Conservation (phyloP, 2,329 filamentous ascomycete genomes). For the Penicillium capsulatum region DNA sequence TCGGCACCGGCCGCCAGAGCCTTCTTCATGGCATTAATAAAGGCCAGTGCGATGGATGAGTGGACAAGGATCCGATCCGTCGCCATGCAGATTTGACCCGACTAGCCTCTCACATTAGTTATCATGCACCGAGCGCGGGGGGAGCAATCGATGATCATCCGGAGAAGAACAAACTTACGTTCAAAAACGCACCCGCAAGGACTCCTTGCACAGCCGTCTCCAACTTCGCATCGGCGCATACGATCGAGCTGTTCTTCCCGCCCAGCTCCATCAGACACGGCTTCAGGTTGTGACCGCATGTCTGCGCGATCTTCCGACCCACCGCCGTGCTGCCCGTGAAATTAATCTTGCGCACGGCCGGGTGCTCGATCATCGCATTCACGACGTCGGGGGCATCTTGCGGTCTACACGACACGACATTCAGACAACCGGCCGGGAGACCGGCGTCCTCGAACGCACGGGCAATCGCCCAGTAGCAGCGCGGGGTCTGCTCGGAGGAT, state of each 20-base stretch:
- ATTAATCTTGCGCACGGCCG: conserved; percentile 65
- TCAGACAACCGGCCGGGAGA: conserved; percentile 68
- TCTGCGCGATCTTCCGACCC: conserved; percentile 63
- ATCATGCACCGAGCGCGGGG: background rate
- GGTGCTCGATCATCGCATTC: conserved; percentile 60
- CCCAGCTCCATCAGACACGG: conserved; percentile 75
- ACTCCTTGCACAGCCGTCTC: conserved; percentile 51
- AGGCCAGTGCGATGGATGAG: conserved; percentile 49
- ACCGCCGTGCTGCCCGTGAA: conserved; percentile 70
- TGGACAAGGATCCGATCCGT: conserved; percentile 69
- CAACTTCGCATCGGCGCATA: conserved; percentile 73
- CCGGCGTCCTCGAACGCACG: conserved; percentile 66
- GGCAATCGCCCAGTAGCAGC: conserved; percentile 58
- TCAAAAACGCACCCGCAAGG: conserved; percentile 32
- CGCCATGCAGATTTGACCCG: conserved; percentile 78
- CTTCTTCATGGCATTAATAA: conserved; percentile 48
- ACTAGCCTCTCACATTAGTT: conserved; percentile 36
- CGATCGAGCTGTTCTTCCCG: conserved; percentile 73
- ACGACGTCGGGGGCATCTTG: conserved; percentile 64
- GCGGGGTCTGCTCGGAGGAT: conserved; percentile 62
- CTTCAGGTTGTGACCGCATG: conserved; percentile 68
- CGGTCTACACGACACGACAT: conserved; percentile 61
- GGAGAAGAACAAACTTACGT: too few species aligned
- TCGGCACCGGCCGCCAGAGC: conserved; percentile 36
- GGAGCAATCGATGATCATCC: too few species aligned